These are phyloP conservation scores for Edaphochlamys debaryana DNA, from an alignment of 139 green algal genomes.

Conservation along the genomic window DNA sequence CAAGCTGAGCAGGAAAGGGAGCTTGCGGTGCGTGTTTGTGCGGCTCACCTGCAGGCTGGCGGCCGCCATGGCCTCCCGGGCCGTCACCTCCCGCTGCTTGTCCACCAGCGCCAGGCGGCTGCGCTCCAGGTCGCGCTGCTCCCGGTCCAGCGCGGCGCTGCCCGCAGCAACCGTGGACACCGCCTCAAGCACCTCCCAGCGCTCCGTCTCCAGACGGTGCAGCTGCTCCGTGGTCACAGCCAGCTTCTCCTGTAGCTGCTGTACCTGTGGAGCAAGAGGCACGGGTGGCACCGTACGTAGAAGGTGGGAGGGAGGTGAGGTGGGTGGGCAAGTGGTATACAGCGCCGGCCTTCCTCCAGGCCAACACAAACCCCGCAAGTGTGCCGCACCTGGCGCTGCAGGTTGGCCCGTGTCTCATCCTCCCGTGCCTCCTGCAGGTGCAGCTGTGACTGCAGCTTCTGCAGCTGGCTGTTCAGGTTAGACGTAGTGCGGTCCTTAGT, in stretches of 20 bases:
- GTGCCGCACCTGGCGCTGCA: conserved; percentile 31
- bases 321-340: neutral
- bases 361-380: too few relatives aligned
- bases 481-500: neutral
- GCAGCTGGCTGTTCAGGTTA: neutral
- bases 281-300: too few relatives aligned
- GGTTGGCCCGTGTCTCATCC: neutral
- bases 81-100: conserved; percentile 6
- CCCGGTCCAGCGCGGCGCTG: neutral
- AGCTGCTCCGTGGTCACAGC: neutral
- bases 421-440: conserved; percentile 19
- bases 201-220: conserved; percentile 23
- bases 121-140: conserved; percentile 31
- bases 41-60: neutral
- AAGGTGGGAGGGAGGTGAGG: too few relatives aligned
- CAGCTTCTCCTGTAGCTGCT: conserved; percentile 25
- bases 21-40: too few relatives aligned
- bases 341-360: neutral
- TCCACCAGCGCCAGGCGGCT: neutral
- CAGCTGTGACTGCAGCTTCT: neutral
- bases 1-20: too few relatives aligned
- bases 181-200: conserved; percentile 40
- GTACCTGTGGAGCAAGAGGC: neutral
- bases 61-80: neutral
- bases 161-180: conserved; percentile 14